These are phyloP conservation scores for Hyphopichia homilentoma DNA, from an alignment of 805 yeast genomes.

Conservation along the genomic window DNA sequence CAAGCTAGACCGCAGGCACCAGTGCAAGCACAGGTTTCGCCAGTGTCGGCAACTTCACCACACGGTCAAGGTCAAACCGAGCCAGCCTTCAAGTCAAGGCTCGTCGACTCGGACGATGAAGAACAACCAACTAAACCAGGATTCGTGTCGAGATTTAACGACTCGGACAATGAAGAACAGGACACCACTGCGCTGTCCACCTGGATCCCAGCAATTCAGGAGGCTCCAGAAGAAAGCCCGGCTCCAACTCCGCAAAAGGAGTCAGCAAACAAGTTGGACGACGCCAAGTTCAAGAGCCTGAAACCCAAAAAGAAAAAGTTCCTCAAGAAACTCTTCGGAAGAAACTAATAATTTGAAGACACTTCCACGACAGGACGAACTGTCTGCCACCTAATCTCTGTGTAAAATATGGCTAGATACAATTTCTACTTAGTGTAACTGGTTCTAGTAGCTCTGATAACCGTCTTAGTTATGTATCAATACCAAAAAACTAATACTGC, in stretches of 20 bases:
- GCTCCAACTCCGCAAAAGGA: too few species aligned
- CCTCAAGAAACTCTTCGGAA: slow-evolving; percentile 39
- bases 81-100: slow-evolving; percentile 2
- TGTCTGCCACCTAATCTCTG: too few species aligned
- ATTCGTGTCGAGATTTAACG: slow-evolving; percentile 55
- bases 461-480: too few species aligned
- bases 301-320: slow-evolving; percentile 32
- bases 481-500: too few species aligned
- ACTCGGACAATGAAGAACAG: slow-evolving; percentile 56
- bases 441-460: too few species aligned
- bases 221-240: too few species aligned
- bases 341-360: too few species aligned
- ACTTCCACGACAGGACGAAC: too few species aligned
- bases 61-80: slow-evolving; percentile 1
- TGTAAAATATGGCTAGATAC: slow-evolving; percentile 1
- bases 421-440: too few species aligned
- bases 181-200: neutral
- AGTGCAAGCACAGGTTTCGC: neutral
- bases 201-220: too few species aligned
- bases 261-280: too few species aligned
- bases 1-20: neutral
- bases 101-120: slow-evolving; percentile 10
- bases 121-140: slow-evolving; percentile 8
- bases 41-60: slow-evolving; percentile 1
- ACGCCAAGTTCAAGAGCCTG: neutral